These are phyloP conservation scores for Caryopteris hybrid DNA, from an alignment of 305 asterid species.

Conservation along the genomic window DNA sequence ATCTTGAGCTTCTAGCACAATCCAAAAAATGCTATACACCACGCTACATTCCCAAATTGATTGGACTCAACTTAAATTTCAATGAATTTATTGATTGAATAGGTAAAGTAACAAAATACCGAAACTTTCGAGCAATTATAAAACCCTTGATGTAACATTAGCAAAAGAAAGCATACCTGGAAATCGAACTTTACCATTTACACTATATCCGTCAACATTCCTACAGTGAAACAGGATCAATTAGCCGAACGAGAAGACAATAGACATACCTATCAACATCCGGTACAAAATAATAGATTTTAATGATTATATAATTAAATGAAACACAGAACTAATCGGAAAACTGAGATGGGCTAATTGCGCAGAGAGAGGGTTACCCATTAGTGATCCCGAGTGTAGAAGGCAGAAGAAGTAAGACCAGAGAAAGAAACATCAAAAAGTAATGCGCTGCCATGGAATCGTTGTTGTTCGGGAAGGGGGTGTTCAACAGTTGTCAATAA, in stretches of 20 bases:
- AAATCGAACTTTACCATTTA: slow-evolving; percentile 64
- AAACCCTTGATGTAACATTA: background rate
- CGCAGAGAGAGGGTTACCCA: slow-evolving; percentile 25
- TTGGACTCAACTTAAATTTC: background rate
- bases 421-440: slow-evolving; percentile 20
- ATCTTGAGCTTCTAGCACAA: background rate
- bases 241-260: background rate
- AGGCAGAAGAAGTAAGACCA: slow-evolving; percentile 29
- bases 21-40: background rate
- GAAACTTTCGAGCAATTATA: background rate
- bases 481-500: background rate
- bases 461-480: slow-evolving; percentile 5
- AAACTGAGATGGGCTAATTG: background rate
- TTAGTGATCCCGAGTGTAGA: slow-evolving; percentile 43
- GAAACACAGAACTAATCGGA: background rate
- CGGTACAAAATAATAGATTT: background rate
- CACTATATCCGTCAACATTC: slow-evolving; percentile 50
- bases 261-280: background rate
- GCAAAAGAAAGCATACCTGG: slow-evolving; percentile 42
- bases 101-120: background rate
- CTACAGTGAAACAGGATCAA: slow-evolving; percentile 21
- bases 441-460: slow-evolving; percentile 35
- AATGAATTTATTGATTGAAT: background rate
- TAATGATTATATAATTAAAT: background rate
- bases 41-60: background rate